These are phyloP conservation scores for Aureobasidium sp. DNA, from an alignment of 2,329 filamentous ascomycete species.

Conservation along the genomic window DNA sequence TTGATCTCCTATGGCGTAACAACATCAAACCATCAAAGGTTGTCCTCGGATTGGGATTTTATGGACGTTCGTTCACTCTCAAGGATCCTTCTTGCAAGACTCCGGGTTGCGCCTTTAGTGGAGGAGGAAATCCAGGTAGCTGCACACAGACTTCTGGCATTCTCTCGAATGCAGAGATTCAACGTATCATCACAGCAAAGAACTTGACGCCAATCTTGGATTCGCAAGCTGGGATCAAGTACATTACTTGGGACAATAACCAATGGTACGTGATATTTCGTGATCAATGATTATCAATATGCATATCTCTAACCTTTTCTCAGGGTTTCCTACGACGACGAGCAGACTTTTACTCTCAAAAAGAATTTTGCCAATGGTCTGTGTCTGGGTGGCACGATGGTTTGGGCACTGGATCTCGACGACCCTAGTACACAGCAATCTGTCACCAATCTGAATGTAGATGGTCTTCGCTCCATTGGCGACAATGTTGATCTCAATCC, in stretches of 20 bases:
- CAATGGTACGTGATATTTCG: neutral
- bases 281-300: too few species aligned
- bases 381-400: neutral
- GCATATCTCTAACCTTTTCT: too few species aligned
- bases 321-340: too few species aligned
- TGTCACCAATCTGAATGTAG: too few species aligned
- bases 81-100: neutral
- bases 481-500: too few species aligned
- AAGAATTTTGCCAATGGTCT: too few species aligned
- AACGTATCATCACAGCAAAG: neutral
- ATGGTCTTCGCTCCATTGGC: too few species aligned
- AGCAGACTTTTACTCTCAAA: too few species aligned
- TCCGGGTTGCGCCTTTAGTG: slow-evolving; percentile 14
- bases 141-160: slow-evolving; percentile 20
- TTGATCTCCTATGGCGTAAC: too few species aligned
- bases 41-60: too few species aligned
- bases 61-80: slow-evolving; percentile 15
- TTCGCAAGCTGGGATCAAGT: neutral
- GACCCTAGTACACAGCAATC: too few species aligned
- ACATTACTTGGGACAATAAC: neutral
- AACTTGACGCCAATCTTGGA: neutral
- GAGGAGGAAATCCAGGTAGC: slow-evolving; percentile 16
- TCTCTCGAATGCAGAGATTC: slow-evolving; percentile 18
- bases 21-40: too few species aligned
- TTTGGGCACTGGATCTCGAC: neutral